Evolutionary conservation across 345 rosid species (phyloP).

Genomic region (Gynandropsis gynandra): DNA sequence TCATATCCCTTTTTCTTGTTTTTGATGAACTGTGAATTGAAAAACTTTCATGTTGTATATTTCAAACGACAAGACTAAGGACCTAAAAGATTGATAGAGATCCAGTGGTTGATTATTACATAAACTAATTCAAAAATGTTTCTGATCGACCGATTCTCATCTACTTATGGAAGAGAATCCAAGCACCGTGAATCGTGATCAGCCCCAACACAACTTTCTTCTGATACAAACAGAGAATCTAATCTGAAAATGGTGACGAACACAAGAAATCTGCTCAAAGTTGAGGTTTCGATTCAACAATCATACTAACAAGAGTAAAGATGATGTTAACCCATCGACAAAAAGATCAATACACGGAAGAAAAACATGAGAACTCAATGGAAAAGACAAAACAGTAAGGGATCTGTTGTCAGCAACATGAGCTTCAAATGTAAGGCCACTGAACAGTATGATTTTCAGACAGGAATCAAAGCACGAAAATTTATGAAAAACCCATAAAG

Average conservation of each 20-base stretch:
- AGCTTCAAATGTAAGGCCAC: slow-evolving; percentile 5
- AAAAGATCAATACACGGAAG: background rate
- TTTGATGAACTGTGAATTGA: no score
- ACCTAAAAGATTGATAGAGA: background rate
- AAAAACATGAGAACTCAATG: background rate
- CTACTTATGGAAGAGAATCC: no score
- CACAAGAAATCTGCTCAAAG: slow-evolving; percentile 3
- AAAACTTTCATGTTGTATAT: no score
- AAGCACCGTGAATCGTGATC: no score
- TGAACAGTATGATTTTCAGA: background rate
- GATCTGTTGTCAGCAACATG: slow-evolving; percentile 3
- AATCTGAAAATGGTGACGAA: slow-evolving; percentile 2
- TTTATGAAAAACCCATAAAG: slow-evolving; percentile 12
- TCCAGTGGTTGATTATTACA: background rate
- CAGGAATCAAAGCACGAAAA: slow-evolving; percentile 13
- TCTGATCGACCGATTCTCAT: no score
- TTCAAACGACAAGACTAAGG: no score
- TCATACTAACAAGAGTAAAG: background rate
- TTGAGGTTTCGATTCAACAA: slow-evolving; percentile 3
- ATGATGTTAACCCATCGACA: background rate
- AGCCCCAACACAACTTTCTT: no score
- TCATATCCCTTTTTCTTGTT: no score
- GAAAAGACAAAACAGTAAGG: slow-evolving; percentile 1
- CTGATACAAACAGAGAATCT: background rate
- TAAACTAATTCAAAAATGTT: background rate